Percentiles rank a stretch among this genome's conserved stretches.
phyloP scores from a whole-genome alignment of 2,329 filamentous ascomycete species.

The Botryotinia narcissicola region DNA sequence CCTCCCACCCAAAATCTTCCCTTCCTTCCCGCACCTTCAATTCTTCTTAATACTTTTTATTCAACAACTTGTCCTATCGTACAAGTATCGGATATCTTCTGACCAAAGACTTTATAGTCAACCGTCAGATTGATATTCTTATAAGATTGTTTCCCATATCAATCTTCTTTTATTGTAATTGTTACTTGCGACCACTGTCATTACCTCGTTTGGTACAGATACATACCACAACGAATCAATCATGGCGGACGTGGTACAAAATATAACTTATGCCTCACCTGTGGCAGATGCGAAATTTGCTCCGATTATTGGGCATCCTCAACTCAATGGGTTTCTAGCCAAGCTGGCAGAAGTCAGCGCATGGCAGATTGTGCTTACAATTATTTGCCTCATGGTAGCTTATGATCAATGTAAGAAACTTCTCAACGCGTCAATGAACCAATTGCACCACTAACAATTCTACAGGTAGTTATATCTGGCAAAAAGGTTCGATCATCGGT shows the following conservation, averaged over 20 bases:
- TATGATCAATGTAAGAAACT: conserved; percentile 81
- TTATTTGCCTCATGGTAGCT: conserved; percentile 68
- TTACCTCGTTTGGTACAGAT: not conserved
- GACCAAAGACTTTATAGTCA: not conserved
- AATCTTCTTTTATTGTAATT: not conserved
- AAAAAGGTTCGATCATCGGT: conserved; percentile 74
- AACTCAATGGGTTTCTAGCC: conserved; percentile 31
- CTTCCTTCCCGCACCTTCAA: not conserved
- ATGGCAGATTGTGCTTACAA: conserved; percentile 66
- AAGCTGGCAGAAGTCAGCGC: conserved; percentile 43
- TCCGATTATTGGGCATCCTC: conserved; percentile 30
- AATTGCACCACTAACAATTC: conserved; percentile 19
- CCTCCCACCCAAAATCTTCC: not conserved
- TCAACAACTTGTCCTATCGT: not conserved
- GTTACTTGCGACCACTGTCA: not conserved
- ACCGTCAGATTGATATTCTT: not conserved
- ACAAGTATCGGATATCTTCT: not conserved
- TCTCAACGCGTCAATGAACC: not conserved
- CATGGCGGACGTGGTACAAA: conserved; percentile 26
- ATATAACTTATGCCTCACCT: conserved; percentile 37
- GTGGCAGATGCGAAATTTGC: conserved; percentile 36
- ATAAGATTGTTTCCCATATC: not conserved
- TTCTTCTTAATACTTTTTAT: not conserved
- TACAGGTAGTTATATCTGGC: conserved; percentile 69
- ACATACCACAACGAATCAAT: not conserved